Evolutionary conservation across 2,329 filamentous ascomycete genomes (phyloP), one percentile per base, ranked within the genome.

Genomic region (Claviceps monticola): DNA sequence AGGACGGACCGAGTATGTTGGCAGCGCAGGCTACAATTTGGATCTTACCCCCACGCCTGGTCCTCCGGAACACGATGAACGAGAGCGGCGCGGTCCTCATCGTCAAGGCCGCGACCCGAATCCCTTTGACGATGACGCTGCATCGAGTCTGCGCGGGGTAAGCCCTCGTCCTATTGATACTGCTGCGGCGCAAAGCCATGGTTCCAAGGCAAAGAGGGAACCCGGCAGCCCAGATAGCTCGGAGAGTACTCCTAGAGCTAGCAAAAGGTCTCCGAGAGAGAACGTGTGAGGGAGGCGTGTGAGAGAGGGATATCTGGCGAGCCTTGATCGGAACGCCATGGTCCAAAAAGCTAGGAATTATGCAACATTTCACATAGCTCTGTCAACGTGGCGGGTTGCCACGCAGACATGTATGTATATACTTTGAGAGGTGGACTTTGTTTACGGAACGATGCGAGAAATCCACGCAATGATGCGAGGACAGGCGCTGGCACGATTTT

Each of bases 91-190:
- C 46, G 50, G 51, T 39, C 19, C 13, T 43, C 19, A 16, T 43
- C 41, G 19, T 14, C 50, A 72, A 48, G 74, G 74, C 0, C 66
- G 74, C 17, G n/a, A n/a, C 17, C 1, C 49, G 56, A 83, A 91
- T 64, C 86, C 86, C 0, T 90, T 90, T 62, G 84, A 82, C 50
- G 85, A 88, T 50, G 74, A 79, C 34, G 79, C 77, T 4, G 81
- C 80, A 63, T 71, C 75, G 56, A 83, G 80, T 63, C 60, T 88
- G 66, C 70, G 86, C 51, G 85, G 84, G 26, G 81, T 90, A 34
- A 91, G 86, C 65, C 86, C 88, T 3, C 68, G 86, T 57, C 87
- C 87, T n/a, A 78, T 85, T 58, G 73, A 80, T 48, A 74, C 74
- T 34, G 64, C 67, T 39, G 67, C 66, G 5, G 57, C 54, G 52